These are phyloP conservation scores for Emericellopsis cladophorae DNA, from an alignment of 2,329 filamentous ascomycete species.

Conservation along the genomic window DNA sequence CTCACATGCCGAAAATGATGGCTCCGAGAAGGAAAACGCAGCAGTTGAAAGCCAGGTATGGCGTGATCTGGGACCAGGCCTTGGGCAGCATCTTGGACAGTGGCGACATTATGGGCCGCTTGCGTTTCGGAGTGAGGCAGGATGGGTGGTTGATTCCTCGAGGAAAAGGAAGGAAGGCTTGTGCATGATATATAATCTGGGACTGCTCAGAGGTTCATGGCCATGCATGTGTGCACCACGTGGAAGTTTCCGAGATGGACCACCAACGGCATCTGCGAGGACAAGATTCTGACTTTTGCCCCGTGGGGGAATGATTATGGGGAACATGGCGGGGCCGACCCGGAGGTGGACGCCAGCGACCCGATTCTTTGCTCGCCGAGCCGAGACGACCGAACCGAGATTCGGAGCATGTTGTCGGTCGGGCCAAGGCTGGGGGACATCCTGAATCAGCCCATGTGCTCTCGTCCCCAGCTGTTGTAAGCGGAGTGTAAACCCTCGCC, in stretches of 20 bases:
- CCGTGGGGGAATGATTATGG: neutral
- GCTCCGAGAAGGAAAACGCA: neutral
- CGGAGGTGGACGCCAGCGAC: neutral
- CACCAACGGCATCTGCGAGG: neutral
- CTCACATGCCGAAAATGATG: slow-evolving; percentile 3
- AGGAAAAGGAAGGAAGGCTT: too few species aligned
- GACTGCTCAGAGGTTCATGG: too few species aligned
- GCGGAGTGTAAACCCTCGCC: neutral
- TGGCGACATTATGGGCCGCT: neutral
- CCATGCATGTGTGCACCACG: too few species aligned
- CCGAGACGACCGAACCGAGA: neutral
- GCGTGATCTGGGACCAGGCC: slow-evolving; percentile 1
- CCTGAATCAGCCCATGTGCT: neutral
- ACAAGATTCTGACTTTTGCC: neutral
- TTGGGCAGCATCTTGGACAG: slow-evolving; percentile 1
- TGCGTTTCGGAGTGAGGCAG: neutral
- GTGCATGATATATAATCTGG: too few species aligned
- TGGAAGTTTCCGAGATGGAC: too few species aligned
- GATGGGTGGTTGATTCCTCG: neutral
- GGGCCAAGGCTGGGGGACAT: too few species aligned
- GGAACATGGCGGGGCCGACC: neutral
- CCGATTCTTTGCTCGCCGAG: neutral
- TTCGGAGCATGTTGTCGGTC: neutral
- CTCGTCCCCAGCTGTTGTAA: neutral
- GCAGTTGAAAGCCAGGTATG: slow-evolving; percentile 2